Evolutionary conservation across 164 flowering plant genomes (phyloP).

Genomic region (Hamamelis virginiana): DNA sequence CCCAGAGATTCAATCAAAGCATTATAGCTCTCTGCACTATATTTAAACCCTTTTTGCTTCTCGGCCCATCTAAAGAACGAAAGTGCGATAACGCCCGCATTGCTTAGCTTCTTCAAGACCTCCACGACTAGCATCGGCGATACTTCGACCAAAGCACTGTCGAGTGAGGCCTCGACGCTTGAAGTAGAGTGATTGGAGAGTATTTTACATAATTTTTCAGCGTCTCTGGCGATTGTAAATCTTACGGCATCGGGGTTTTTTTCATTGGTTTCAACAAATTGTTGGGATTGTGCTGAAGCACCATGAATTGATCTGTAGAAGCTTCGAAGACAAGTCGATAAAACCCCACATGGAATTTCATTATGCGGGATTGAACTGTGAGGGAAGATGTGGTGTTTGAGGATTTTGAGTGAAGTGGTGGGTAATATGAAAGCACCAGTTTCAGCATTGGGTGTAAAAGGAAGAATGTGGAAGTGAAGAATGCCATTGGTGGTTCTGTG

Average conservation of each 20-base stretch:
- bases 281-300: slow-evolving; percentile 7
- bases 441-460: background rate
- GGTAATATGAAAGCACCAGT: background rate
- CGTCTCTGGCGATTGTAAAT: slow-evolving; percentile 19
- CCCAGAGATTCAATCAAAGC: slow-evolving; percentile 73
- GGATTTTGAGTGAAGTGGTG: background rate
- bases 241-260: slow-evolving; percentile 4
- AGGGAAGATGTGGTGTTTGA: background rate
- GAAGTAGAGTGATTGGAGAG: slow-evolving; percentile 30
- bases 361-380: background rate
- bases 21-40: slow-evolving; percentile 56
- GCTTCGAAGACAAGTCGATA: background rate
- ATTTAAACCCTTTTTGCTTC: slow-evolving; percentile 49
- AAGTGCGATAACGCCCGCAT: slow-evolving; percentile 50
- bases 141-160: slow-evolving; percentile 27
- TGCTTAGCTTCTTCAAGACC: slow-evolving; percentile 63
- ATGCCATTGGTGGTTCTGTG: background rate
- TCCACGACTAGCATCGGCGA: slow-evolving; percentile 50
- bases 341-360: slow-evolving; percentile 6
- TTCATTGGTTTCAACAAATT: background rate
- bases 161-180: slow-evolving; percentile 32
- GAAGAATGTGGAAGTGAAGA: background rate
- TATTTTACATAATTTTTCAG: slow-evolving; percentile 48
- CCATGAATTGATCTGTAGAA: slow-evolving; percentile 26
- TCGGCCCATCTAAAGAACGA: slow-evolving; percentile 68